Evolutionary conservation across 2,329 filamentous ascomycete genomes (phyloP).

Genomic region (Aspergillus aculeatinus): DNA sequence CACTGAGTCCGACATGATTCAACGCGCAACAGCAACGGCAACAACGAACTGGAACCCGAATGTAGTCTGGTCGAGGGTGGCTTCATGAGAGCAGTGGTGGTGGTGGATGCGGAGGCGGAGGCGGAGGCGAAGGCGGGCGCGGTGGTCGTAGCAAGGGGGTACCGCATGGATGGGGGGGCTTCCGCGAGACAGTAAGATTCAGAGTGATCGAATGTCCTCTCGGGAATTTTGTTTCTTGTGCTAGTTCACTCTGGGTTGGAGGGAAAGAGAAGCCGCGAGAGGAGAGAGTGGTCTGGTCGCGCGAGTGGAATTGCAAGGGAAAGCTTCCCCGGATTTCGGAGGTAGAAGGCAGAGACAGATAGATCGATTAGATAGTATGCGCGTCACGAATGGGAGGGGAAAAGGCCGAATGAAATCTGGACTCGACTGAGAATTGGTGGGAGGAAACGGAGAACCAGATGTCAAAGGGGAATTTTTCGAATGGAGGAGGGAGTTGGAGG

Average conservation of each 20-base stretch:
- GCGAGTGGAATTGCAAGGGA: neutral
- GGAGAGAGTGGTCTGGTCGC: neutral
- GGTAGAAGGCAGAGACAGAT: neutral
- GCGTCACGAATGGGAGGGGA: conserved; percentile 1
- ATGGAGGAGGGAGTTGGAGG: neutral
- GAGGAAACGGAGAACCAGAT: neutral
- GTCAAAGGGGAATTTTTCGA: neutral
- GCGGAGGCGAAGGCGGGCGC: neutral
- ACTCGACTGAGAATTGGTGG: neutral
- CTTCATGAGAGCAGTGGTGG: conserved; percentile 11
- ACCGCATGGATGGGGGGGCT: neutral
- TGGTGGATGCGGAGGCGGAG: neutral
- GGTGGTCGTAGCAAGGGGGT: neutral
- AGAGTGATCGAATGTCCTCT: too few relatives aligned
- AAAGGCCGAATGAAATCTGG: neutral
- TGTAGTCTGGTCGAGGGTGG: conserved; percentile 25
- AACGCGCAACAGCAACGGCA: conserved; percentile 7
- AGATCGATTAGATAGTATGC: neutral
- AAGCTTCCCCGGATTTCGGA: conserved; percentile 22
- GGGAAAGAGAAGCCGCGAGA: neutral
- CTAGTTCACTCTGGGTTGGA: neutral
- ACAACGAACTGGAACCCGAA: conserved; percentile 15
- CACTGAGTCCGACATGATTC: conserved; percentile 49
- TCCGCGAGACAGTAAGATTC: too few relatives aligned
- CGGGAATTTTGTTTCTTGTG: neutral